Base-by-base conservation (phyloP, 164 flowering plant genomes). In the Chimonanthus praecox region DNA sequence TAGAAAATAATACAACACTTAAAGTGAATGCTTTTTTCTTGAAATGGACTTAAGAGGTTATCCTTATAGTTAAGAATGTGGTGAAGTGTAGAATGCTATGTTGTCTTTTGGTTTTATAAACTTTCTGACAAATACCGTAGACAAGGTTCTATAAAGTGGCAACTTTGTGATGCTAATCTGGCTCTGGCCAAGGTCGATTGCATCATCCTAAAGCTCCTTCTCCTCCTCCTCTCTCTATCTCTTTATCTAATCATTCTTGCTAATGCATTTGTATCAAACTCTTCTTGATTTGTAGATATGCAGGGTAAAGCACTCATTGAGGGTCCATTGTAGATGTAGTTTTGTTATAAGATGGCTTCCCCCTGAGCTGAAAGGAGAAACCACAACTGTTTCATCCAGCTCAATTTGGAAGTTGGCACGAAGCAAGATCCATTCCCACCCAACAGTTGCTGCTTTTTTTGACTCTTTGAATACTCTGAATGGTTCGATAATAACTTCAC, bases 291-390 rank as follows among this genome's bases (percentile, higher is more conserved):
- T 71, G 65, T 82, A 86, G 88, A 83, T 61, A 46, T 46, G 43
- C 49, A 81, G 82, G 75, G 82, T 82, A 71, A 84, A 83, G 46
- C 87, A 86, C 71, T 84, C 87, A 16, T 80, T 72, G 76, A 83
- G 79, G 74, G 67, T 48, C 18, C 8, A 47, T 70, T 86, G 89
- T 74, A 86, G 86, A 76, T 86, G 87, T 71, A 77, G 80, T 74
- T 84, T 84, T 79, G 71, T 50, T 48, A 73, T 86, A 74, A 86
- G 71, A 76, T 84, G 86, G 86, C 76, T 82, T 72, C 78, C 76
- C 50, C 71, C 78, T 20, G 74, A 83, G 11, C 50, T 78, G 44
- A 62, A 74, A 50, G 81, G 73, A 70, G 85, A 51, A 80, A 77
- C 74, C 47, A 2, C 60, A 9, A 79, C 62, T 70, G 81, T 84